Evolutionary conservation across 768 basidiomycete species (phyloP).

Genomic region (Sarcomyxa edulis): DNA sequence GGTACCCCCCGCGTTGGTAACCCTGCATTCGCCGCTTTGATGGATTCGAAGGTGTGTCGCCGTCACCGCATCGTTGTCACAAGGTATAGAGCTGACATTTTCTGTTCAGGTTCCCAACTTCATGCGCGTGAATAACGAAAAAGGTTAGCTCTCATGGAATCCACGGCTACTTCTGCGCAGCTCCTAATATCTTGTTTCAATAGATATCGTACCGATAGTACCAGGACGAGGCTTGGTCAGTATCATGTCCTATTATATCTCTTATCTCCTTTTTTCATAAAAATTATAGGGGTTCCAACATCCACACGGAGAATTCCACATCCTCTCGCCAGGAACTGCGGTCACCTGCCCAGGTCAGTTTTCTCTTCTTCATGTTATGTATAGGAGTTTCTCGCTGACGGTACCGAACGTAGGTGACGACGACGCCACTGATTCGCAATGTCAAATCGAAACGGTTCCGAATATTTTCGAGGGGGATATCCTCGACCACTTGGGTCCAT

Average conservation of each 20-base stretch:
- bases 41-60: conserved; percentile 35
- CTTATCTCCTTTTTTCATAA: conserved; percentile 23
- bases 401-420: conserved; percentile 35
- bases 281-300: conserved; percentile 43
- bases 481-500: conserved; percentile 38
- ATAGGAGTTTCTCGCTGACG: too few relatives aligned
- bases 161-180: conserved; percentile 11
- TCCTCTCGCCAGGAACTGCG: conserved; percentile 31
- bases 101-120: conserved; percentile 27
- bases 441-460: conserved; percentile 39
- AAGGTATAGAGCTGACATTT: conserved; percentile 1
- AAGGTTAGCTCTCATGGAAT: conserved; percentile 16
- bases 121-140: conserved; percentile 34
- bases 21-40: conserved; percentile 40
- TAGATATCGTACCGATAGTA: conserved; percentile 50
- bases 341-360: conserved; percentile 31
- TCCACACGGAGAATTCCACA: conserved; percentile 46
- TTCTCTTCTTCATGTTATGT: background rate
- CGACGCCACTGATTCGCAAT: conserved; percentile 34
- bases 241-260: conserved; percentile 49
- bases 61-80: background rate
- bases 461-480: conserved; percentile 33
- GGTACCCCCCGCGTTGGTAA: conserved; percentile 52
- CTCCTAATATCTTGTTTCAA: conserved; percentile 23
- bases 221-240: conserved; percentile 43